Base-by-base conservation (phyloP, 139 green algal genomes). In the Auxenochlorella protothecoides region DNA sequence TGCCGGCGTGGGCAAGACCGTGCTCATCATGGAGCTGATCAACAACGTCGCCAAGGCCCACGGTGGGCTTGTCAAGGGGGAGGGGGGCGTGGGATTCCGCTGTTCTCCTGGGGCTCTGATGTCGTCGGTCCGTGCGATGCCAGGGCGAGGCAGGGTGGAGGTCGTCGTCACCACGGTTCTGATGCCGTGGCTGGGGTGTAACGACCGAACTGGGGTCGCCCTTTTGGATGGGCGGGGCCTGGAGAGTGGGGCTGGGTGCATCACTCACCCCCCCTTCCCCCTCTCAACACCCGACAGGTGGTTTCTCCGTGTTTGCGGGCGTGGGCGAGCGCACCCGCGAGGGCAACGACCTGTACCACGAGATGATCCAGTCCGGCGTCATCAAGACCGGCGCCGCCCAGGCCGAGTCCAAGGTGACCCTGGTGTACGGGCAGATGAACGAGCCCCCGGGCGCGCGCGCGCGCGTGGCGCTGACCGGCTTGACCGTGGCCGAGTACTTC, bases 391-490 rank as follows among this genome's bases (percentile, higher is more conserved):
- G 92, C 12, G 88, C 91, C 9, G 85, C 96, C 85, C 83, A 86
- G 63, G 68, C 44, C 6, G 88, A 99, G 76, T 97, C 89, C 78
- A 99, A 99, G 91, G 96, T 92, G 83, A 96, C 95, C 8, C 86
- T 99, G 55, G 95, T 99, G 81, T 99, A 98, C 79, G 95, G 95
- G n/a, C 95, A 99, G 86, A 99, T 99, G 95, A 99, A 99, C 79
- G 95, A 99, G 89, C 95, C 95, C 16, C 95, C 95, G 16, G 95
- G 95, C 74, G 95, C 95, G 9, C 94, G 95, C 77, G 95, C 95
- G 13, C 93, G 95, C 81, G 95, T 99, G 52, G 95, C 93, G 6
- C 85, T 99, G 63, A 98, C 93, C 53, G 94, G 95, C 53, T 85
- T 99, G 63, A 98, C 95, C 5, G 91, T 99, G 7, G 95, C 95